Evolutionary conservation across 2,329 filamentous ascomycete species (phyloP).

Genomic region (Cercospora sp.): DNA sequence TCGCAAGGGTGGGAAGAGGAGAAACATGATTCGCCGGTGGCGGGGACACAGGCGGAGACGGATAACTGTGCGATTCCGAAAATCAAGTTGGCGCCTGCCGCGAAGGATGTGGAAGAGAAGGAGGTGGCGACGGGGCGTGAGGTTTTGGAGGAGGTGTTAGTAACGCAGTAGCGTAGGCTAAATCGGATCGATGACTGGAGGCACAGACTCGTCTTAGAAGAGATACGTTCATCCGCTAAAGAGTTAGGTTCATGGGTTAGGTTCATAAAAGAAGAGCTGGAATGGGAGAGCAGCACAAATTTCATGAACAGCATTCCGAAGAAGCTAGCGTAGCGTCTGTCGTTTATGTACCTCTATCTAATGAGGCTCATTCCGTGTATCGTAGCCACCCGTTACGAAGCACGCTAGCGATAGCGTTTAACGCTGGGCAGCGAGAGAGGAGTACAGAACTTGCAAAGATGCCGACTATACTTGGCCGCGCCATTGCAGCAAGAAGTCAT

Average conservation of each 20-base stretch:
- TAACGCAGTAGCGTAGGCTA: background rate
- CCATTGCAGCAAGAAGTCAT: background rate
- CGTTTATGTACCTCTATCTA: background rate
- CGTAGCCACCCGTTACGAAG: background rate
- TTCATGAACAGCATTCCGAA: background rate
- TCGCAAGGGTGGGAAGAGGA: slow-evolving; percentile 8
- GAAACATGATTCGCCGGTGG: slow-evolving; percentile 1
- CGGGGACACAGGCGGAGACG: background rate
- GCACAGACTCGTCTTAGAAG: background rate
- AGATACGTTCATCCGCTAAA: background rate
- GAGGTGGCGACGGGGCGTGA: background rate
- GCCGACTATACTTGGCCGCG: background rate
- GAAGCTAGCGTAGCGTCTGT: background rate
- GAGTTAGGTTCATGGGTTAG: background rate
- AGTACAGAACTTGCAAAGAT: background rate
- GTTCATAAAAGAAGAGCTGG: background rate
- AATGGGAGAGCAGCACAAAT: background rate
- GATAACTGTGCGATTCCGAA: slow-evolving; percentile 3
- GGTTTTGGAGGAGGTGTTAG: background rate
- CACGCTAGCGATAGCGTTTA: background rate
- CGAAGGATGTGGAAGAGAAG: background rate
- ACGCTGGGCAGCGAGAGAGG: background rate
- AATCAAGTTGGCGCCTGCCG: background rate
- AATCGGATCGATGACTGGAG: background rate
- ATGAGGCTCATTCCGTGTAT: background rate